Base-by-base conservation (phyloP, 2,329 filamentous ascomycete genomes). In the Reticulascus tulasneorum region DNA sequence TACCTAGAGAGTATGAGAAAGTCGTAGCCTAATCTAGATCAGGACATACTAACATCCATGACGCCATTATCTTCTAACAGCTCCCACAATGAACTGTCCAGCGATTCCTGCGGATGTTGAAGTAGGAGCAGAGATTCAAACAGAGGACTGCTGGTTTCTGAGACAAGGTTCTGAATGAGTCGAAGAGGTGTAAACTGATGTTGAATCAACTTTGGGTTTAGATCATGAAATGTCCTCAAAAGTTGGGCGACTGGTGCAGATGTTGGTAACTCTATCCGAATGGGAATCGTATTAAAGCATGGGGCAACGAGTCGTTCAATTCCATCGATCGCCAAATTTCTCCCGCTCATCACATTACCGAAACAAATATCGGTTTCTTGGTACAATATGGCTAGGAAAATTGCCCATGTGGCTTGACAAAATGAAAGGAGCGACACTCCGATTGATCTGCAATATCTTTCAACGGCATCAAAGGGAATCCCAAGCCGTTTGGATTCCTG, bases 281-380 rank as follows among this genome's bases (percentile, higher is more conserved):
- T 54, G 0, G 90, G 88, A 10, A 95, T 62, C 0, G 90, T 94
- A 53, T 95, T 96, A 68, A 96, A 95, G 55, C 88, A 94, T 0
- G 90, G 90, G 0, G 86, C 88, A n/a, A 94, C 76, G 6, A 95
- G 73, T 5, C 71, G 67, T 23, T 90, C 80, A 9, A 91, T 66
- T 0, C 73, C 75, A 6, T 83, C 72, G 4, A 90, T 57, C 1
- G 77, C 62, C 9, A 86, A 54, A 1, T 80, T 82, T 7, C 90
- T 79, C 2, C 90, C 89, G 51, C 79, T 90, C 37, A 91, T 74
- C 3, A 96, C 82, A 49, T 87, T 93, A 1, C 91, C 90, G 51
- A 96, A 95, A 55, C 86, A 93, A 6, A 95, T 51, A 50, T 95
- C 89, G 0, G 64, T 55, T 6, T 66, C 63, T 2, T 67, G 56